Evolutionary conservation across 768 basidiomycete genomes (phyloP).

Genomic region (Lactarius hatsudake): DNA sequence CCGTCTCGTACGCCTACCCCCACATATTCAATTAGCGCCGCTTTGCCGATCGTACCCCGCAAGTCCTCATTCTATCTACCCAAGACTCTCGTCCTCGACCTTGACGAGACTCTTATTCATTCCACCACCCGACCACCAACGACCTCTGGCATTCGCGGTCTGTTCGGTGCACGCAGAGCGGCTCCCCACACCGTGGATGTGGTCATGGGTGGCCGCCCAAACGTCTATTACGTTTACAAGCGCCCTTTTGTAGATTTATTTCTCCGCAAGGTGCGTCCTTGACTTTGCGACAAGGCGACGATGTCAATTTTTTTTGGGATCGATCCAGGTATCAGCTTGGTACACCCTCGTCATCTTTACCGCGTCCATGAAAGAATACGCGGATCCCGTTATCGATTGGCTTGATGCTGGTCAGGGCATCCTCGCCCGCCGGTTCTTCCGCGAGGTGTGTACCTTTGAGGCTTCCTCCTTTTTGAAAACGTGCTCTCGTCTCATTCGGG

Average conservation of each 20-base stretch:
- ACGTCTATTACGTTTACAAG: constrained; percentile 97
- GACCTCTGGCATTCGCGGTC: constrained; percentile 49
- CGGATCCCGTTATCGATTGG: constrained; percentile 99
- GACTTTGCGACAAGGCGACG: too few relatives aligned
- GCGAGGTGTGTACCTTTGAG: constrained; percentile 62
- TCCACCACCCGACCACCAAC: constrained; percentile 83
- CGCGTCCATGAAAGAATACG: constrained; percentile 98
- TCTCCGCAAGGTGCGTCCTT: constrained; percentile 66
- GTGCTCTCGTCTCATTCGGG: not conserved
- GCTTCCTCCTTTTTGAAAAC: not conserved
- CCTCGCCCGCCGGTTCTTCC: constrained; percentile 82
- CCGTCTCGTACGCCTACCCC: constrained; percentile 30
- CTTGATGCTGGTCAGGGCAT: constrained; percentile 93
- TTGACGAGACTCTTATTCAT: constrained; percentile 98
- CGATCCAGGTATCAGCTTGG: constrained; percentile 88
- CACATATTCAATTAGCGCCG: constrained; percentile 41
- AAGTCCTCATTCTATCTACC: constrained; percentile 75
- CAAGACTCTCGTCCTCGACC: constrained; percentile 94
- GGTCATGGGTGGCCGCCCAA: constrained; percentile 80
- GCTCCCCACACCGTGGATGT: constrained; percentile 92
- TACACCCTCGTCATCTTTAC: constrained; percentile 99
- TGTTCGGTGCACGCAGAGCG: constrained; percentile 47
- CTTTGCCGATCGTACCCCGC: constrained; percentile 49
- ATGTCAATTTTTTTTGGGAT: constrained; percentile 1
- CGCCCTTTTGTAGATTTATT: constrained; percentile 97